These are phyloP conservation scores for Strobilomyces echinocephalus DNA, from an alignment of 768 basidiomycete genomes.

Conservation along the genomic window DNA sequence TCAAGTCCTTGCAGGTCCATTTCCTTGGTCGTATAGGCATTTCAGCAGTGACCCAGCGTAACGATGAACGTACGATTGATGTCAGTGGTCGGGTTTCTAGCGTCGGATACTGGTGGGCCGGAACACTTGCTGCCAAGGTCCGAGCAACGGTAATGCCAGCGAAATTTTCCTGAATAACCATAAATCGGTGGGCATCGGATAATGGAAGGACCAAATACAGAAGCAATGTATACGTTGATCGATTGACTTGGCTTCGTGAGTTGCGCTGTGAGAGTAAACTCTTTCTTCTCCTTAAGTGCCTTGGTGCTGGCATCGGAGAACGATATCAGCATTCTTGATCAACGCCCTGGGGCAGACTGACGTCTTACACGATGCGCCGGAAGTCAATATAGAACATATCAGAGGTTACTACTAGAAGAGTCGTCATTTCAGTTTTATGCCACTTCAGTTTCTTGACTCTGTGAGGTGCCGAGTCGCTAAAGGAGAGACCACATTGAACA, in stretches of 20 bases:
- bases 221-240: constrained; percentile 53
- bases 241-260: constrained; percentile 75
- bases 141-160: constrained; percentile 59
- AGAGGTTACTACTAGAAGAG: constrained; percentile 70
- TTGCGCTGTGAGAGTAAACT: constrained; percentile 53
- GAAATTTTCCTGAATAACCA: constrained; percentile 54
- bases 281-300: constrained; percentile 52
- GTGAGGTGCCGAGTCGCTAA: constrained; percentile 31
- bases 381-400: constrained; percentile 75
- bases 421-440: constrained; percentile 55
- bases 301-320: constrained; percentile 51
- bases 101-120: constrained; percentile 57
- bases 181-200: constrained; percentile 11
- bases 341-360: background rate
- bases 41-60: background rate
- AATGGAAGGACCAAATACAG: constrained; percentile 39
- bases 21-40: constrained; percentile 41
- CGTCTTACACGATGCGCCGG: constrained; percentile 64
- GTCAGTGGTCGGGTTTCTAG: constrained; percentile 66
- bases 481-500: constrained; percentile 51
- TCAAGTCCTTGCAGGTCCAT: constrained; percentile 63
- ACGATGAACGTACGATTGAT: constrained; percentile 40
- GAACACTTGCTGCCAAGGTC: constrained; percentile 55
- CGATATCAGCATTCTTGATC: constrained; percentile 1
- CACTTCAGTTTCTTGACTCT: constrained; percentile 43